These are phyloP conservation scores for Polytrichum formosum DNA, from an alignment of 225 moss, liverwort and hornwort species.

Conservation along the genomic window DNA sequence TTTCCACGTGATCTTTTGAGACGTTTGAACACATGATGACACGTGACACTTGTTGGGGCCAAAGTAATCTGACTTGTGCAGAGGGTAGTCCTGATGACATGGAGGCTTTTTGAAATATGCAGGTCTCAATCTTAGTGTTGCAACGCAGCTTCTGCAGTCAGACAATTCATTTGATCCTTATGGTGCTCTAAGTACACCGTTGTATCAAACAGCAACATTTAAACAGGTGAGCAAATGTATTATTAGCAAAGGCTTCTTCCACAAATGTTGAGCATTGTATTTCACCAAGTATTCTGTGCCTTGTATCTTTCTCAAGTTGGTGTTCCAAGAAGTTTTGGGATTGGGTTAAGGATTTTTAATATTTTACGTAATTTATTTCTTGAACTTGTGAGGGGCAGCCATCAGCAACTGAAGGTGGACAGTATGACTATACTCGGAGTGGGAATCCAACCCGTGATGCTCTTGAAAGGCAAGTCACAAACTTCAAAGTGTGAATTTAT, in stretches of 20 bases:
- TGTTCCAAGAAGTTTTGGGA: not conserved
- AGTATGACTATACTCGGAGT: constrained; percentile 92
- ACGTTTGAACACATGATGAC: not conserved
- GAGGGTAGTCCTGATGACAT: too few species aligned
- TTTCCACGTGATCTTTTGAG: not conserved
- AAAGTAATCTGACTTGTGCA: too few species aligned
- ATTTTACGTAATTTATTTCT: not conserved
- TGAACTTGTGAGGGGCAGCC: constrained; percentile 36
- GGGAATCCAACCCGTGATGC: constrained; percentile 89
- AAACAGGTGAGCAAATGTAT: constrained; percentile 42
- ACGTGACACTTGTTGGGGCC: too few species aligned
- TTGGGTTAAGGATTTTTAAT: not conserved
- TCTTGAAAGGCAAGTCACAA: constrained; percentile 61
- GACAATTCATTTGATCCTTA: constrained; percentile 61
- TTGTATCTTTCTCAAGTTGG: not conserved
- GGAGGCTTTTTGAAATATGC: not conserved
- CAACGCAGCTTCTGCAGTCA: constrained; percentile 81
- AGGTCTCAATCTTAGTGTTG: constrained; percentile 49
- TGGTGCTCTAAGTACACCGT: constrained; percentile 68
- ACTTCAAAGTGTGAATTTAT: too few species aligned
- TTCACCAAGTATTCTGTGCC: not conserved
- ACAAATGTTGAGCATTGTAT: not conserved
- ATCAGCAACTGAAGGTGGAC: constrained; percentile 78
- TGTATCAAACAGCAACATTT: constrained; percentile 92
- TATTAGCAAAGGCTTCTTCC: too few species aligned